Evolutionary conservation across 306 rosid species (phyloP), one percentile per base, ranked within the genome.

Genomic region (Rosa rugosa): DNA sequence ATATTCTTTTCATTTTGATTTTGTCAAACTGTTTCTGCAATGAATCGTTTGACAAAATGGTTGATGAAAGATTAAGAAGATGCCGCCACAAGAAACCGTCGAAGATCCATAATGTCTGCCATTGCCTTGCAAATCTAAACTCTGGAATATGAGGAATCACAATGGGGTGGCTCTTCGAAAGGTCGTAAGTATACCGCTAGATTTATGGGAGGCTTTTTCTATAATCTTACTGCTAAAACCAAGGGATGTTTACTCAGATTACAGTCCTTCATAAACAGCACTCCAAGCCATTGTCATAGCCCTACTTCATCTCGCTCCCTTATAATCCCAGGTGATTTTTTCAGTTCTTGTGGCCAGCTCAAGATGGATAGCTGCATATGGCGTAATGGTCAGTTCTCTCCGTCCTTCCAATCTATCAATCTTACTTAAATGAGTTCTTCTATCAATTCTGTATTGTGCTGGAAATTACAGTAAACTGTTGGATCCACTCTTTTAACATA

Each of bases 281-380:
- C 77, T 75, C 93, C 77, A 65, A 75, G 70, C 11, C 73, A 31
- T 42, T 46, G 18, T 49, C 77, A 49, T 17, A 42, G 14, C 67
- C 62, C 83, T 75, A 84, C 85, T 63, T 57, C 75, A 42, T 72
- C 71, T 1, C 80, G 59, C 38, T 83, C 57, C 80, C 88, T 93
- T 71, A 53, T 93, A 67, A 82, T 93, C 71, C 93, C 92, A 8
- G 4, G 60, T 6, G 84, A 72, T 3, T 84, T 75, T 77, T 84
- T 82, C 49, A 80, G 72, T 22, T 75, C 82, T 62, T 27, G 67
- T 10, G 75, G 79, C 51, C 83, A 68, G 73, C 68, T 87, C 65
- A 83, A 74, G 56, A 64, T 93, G 80, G 85, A 88, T 42, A 65
- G 91, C 77, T 62, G 88, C 84, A 87, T 93, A 66, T 79, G 75